Percentiles rank a stretch among this genome's conserved stretches.
phyloP scores from a whole-genome alignment of 1,284 basidiomycete genomes.

The Apiotrichum montevideense region DNA sequence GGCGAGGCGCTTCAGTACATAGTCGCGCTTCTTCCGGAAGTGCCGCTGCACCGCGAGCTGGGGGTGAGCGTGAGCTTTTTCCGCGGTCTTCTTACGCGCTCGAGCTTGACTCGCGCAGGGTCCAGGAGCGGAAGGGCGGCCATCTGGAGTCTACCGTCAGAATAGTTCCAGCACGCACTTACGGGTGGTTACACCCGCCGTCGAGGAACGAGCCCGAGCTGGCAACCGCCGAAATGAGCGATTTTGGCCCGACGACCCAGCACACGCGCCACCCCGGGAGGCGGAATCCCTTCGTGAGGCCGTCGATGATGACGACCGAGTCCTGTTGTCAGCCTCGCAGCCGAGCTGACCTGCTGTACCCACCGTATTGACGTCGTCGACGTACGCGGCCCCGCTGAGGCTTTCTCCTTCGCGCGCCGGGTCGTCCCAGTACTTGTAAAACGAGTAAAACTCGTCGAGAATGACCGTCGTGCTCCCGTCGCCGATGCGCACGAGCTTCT shows the following conservation, averaged over 20 bases:
- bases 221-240: constrained; percentile 74
- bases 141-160: constrained; percentile 72
- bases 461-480: constrained; percentile 66
- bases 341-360: constrained; percentile 46
- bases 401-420: constrained; percentile 68
- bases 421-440: constrained; percentile 75
- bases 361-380: constrained; percentile 76
- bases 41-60: constrained; percentile 77
- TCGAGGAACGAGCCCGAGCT: constrained; percentile 85
- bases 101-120: constrained; percentile 59
- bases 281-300: constrained; percentile 74
- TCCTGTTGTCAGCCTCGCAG: constrained; percentile 68
- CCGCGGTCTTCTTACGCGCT: constrained; percentile 39
- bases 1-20: constrained; percentile 74
- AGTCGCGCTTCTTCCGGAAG: constrained; percentile 85
- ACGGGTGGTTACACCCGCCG: constrained; percentile 83
- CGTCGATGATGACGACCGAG: constrained; percentile 78
- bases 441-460: constrained; percentile 67
- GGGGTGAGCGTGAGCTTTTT: background rate
- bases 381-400: constrained; percentile 72
- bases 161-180: constrained; percentile 31
- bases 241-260: constrained; percentile 94
- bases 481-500: constrained; percentile 63
- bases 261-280: constrained; percentile 89
- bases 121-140: constrained; percentile 77